These are phyloP conservation scores for Penicillium canescens DNA, from an alignment of 495 filamentous ascomycete genomes.

Conservation along the genomic window DNA sequence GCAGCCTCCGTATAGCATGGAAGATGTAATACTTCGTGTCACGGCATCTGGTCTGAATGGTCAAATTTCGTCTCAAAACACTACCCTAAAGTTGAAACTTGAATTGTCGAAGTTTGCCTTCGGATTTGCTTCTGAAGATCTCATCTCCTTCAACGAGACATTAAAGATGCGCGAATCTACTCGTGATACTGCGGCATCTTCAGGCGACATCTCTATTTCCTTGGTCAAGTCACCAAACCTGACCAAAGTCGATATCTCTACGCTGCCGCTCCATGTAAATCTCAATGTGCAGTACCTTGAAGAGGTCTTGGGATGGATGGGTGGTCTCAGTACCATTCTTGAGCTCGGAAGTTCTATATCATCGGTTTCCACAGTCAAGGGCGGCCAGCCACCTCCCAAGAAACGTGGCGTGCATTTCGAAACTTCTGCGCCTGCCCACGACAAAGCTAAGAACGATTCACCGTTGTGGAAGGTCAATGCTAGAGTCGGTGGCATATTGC, in stretches of 20 bases:
- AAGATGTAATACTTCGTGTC: conserved; percentile 39
- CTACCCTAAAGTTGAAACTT: conserved; percentile 28
- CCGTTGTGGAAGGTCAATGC: conserved; percentile 67
- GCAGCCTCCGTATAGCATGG: conserved; percentile 23
- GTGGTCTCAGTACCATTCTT: conserved; percentile 88
- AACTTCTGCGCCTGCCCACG: conserved; percentile 19
- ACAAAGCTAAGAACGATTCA: conserved; percentile 24
- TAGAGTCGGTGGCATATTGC: conserved; percentile 70
- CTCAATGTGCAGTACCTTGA: conserved; percentile 82
- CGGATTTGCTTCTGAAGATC: conserved; percentile 69
- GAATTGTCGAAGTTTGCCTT: conserved; percentile 67
- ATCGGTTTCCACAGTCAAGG: conserved; percentile 62
- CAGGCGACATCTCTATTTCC: conserved; percentile 65
- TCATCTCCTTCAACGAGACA: conserved; percentile 70
- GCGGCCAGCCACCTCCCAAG: conserved; percentile 26
- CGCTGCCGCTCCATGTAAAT: conserved; percentile 73
- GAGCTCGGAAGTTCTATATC: conserved; percentile 83
- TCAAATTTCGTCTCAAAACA: conserved; percentile 20
- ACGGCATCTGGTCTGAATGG: conserved; percentile 27
- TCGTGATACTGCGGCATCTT: conserved; percentile 56
- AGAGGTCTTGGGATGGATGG: conserved; percentile 84
- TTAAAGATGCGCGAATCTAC: conserved; percentile 72
- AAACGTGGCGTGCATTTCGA: conserved; percentile 75
- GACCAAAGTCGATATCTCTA: conserved; percentile 70
- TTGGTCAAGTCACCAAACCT: conserved; percentile 50